phyloP scores from a whole-genome alignment of 2,329 filamentous ascomycete genomes.

The Hypoxylon sp. region DNA sequence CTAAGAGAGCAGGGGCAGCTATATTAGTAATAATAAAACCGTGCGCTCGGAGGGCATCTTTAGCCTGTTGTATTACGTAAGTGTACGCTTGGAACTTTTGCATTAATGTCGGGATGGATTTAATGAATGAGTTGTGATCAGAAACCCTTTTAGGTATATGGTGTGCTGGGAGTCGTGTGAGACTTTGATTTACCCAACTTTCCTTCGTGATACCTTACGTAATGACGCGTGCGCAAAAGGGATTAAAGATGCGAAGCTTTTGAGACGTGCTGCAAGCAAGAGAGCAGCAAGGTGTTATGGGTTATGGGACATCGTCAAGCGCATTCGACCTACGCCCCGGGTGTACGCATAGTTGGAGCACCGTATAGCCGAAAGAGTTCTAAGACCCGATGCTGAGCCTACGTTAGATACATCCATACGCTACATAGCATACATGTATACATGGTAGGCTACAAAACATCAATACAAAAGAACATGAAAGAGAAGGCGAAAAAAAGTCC shows the following conservation, averaged over 20 bases:
- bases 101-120: slow-evolving; percentile 7
- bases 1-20: slow-evolving; percentile 18
- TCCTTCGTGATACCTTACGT: slow-evolving; percentile 34
- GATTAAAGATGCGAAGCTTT: slow-evolving; percentile 30
- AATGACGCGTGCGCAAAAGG: slow-evolving; percentile 23
- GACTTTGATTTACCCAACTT: slow-evolving; percentile 33
- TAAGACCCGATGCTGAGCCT: slow-evolving; percentile 28
- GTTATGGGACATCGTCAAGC: slow-evolving; percentile 10
- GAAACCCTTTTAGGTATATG: background rate
- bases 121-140: slow-evolving; percentile 1
- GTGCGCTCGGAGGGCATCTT: slow-evolving; percentile 29
- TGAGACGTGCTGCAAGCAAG: slow-evolving; percentile 27
- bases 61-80: slow-evolving; percentile 45
- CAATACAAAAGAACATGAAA: slow-evolving; percentile 25
- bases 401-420: background rate
- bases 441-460: background rate
- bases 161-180: background rate
- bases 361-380: slow-evolving; percentile 33
- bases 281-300: slow-evolving; percentile 22
- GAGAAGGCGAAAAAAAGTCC: slow-evolving; percentile 31
- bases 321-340: slow-evolving; percentile 8
- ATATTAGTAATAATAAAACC: slow-evolving; percentile 43
- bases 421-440: too few relatives aligned
- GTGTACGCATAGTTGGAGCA: slow-evolving; percentile 25
- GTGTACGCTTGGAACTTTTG: slow-evolving; percentile 33